phyloP scores from a whole-genome alignment of 768 basidiomycete genomes.

The Phylloporus sp. region DNA sequence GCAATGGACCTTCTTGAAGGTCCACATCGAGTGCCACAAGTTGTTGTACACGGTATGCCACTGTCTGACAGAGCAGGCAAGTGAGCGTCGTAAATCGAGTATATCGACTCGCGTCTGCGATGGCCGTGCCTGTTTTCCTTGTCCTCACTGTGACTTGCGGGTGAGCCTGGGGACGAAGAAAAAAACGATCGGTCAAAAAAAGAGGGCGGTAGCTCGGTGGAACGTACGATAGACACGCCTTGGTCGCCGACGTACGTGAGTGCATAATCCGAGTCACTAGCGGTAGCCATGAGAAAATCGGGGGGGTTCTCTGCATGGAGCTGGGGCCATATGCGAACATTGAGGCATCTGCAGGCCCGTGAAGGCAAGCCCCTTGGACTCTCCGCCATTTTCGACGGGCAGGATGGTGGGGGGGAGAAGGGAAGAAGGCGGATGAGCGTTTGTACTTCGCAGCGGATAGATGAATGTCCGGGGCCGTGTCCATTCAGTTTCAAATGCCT shows the following conservation, averaged over 20 bases:
- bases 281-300: slow-evolving; percentile 29
- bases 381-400: slow-evolving; percentile 21
- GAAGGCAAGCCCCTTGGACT: slow-evolving; percentile 12
- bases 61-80: slow-evolving; percentile 63
- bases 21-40: slow-evolving; percentile 54
- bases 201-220: background rate
- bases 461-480: slow-evolving; percentile 34
- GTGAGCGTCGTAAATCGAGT: slow-evolving; percentile 61
- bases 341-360: slow-evolving; percentile 70
- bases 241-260: slow-evolving; percentile 63
- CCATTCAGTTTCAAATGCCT: slow-evolving; percentile 21
- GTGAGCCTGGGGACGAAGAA: slow-evolving; percentile 46
- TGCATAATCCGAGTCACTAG: slow-evolving; percentile 39
- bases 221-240: slow-evolving; percentile 62
- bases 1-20: slow-evolving; percentile 56
- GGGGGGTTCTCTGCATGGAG: slow-evolving; percentile 29
- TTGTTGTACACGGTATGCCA: slow-evolving; percentile 69
- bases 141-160: slow-evolving; percentile 68
- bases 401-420: slow-evolving; percentile 18
- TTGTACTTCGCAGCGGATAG: slow-evolving; percentile 23
- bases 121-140: slow-evolving; percentile 42
- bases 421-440: slow-evolving; percentile 13
- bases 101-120: slow-evolving; percentile 45
- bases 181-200: slow-evolving; percentile 3
- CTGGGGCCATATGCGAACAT: slow-evolving; percentile 52